A percentile compares a stretch with the other conserved stretches of the same genome.
phyloP scores from a whole-genome alignment of 805 yeast species.

The Yamadazyma laniorum region DNA sequence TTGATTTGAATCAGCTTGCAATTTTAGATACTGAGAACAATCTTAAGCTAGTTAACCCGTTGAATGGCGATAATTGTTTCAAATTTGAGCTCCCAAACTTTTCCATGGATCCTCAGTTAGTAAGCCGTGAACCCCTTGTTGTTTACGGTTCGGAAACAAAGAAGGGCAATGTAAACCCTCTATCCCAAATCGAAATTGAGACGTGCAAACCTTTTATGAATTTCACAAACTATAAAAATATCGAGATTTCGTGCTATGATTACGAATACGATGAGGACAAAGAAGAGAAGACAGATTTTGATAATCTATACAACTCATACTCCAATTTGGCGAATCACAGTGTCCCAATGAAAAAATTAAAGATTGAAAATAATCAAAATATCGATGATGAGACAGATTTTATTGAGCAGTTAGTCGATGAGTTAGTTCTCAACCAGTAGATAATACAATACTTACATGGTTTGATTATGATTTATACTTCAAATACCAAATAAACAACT shows the following conservation, averaged over 20 bases:
- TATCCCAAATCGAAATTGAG: constrained; percentile 56
- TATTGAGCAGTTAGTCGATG: constrained; percentile 7
- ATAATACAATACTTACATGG: no score
- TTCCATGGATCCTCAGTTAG: constrained; percentile 6
- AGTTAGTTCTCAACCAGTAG: neutral
- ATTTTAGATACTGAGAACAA: constrained; percentile 29
- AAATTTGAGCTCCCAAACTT: constrained; percentile 42
- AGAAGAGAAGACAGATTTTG: constrained; percentile 5
- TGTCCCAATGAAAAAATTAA: constrained; percentile 1
- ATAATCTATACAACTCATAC: constrained; percentile 19
- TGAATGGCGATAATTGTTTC: constrained; percentile 36
- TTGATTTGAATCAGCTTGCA: constrained; percentile 28
- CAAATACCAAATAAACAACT: neutral
- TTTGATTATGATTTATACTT: no score
- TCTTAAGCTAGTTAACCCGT: constrained; percentile 33
- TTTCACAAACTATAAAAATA: constrained; percentile 28
- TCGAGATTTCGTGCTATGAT: constrained; percentile 30
- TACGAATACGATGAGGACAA: constrained; percentile 10
- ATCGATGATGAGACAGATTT: constrained; percentile 1
- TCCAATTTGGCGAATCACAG: neutral
- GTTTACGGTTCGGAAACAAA: neutral
- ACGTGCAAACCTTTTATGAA: constrained; percentile 45
- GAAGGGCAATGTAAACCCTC: constrained; percentile 12
- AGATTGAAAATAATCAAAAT: constrained; percentile 1
- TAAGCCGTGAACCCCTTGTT: neutral